Percentiles rank a stretch among this genome's conserved stretches.
phyloP scores from a whole-genome alignment of 2,329 filamentous ascomycete species.

The Colletotrichum tanaceti region DNA sequence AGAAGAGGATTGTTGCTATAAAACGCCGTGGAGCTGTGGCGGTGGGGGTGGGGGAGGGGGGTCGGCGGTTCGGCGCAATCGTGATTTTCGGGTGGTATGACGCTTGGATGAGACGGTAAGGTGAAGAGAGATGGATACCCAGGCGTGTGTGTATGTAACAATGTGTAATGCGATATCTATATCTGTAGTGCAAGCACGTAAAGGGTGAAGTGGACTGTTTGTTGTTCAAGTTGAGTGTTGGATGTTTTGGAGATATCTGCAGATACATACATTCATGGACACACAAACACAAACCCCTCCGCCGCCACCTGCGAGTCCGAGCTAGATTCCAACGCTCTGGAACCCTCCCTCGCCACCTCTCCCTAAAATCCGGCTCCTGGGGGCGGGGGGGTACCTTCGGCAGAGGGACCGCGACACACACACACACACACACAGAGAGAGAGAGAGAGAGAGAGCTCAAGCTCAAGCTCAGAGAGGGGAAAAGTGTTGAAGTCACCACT shows the following conservation, averaged over 20 bases:
- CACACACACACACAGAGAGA: not conserved
- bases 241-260: too few species aligned
- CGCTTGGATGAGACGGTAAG: constrained; percentile 22
- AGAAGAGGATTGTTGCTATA: constrained; percentile 4
- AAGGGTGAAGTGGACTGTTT: not conserved
- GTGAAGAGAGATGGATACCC: not conserved
- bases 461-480: too few species aligned
- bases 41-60: too few species aligned
- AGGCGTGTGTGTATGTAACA: too few species aligned
- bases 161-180: too few species aligned
- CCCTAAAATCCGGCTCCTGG: not conserved
- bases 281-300: not conserved
- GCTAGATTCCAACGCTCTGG: constrained; percentile 25
- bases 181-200: too few species aligned
- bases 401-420: not conserved
- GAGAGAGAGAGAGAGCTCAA: too few species aligned
- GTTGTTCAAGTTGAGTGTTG: not conserved
- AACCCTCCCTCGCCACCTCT: constrained; percentile 15
- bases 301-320: constrained; percentile 26
- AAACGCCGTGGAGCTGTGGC: constrained; percentile 12
- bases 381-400: not conserved
- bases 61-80: constrained; percentile 11
- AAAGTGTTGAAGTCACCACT: constrained; percentile 37
- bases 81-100: constrained; percentile 32
- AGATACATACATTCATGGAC: too few species aligned